Conservation (phyloP, 2,329 filamentous ascomycete genomes). For the Thielaviopsis ethacetica region DNA sequence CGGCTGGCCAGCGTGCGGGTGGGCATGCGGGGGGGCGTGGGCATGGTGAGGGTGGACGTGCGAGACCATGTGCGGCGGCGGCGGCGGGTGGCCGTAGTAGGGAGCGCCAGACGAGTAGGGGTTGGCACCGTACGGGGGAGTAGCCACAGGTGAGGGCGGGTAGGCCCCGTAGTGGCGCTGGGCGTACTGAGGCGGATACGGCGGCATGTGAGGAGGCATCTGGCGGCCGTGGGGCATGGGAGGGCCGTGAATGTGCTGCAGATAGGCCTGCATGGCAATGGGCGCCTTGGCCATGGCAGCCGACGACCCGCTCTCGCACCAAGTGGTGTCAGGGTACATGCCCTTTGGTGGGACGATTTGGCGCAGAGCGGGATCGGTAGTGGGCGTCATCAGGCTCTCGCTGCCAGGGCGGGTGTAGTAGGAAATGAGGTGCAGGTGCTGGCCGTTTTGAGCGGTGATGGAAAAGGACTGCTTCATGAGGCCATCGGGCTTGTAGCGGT, state of each 20-base stretch:
- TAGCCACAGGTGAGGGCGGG: conserved; percentile 32
- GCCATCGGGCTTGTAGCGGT: conserved; percentile 88
- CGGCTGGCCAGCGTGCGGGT: conserved; percentile 17
- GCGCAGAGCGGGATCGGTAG: conserved; percentile 61
- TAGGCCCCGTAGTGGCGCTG: conserved; percentile 18
- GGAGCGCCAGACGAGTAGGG: conserved; percentile 28
- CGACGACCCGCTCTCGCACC: conserved; percentile 68
- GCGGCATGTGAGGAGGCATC: conserved; percentile 16
- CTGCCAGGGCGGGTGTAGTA: conserved; percentile 73
- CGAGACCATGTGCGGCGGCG: conserved; percentile 16
- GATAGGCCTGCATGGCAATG: conserved; percentile 32
- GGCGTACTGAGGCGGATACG: conserved; percentile 23
- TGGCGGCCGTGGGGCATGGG: conserved; percentile 14
- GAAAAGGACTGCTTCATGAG: conserved; percentile 99
- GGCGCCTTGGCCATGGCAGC: conserved; percentile 67
- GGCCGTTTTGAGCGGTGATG: conserved; percentile 76
- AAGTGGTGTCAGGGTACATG: conserved; percentile 91
- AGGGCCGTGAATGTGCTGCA: conserved; percentile 20
- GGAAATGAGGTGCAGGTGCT: conserved; percentile 93
- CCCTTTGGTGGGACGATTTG: conserved; percentile 79
- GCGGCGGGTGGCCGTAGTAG: conserved; percentile 16
- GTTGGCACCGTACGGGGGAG: conserved; percentile 28
- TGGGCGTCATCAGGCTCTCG: conserved; percentile 63
- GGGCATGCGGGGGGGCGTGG: conserved; percentile 10
- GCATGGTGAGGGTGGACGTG: conserved; percentile 15